Conservation (phyloP, 805 yeast genomes). For the Kurtzmaniella fragi region DNA sequence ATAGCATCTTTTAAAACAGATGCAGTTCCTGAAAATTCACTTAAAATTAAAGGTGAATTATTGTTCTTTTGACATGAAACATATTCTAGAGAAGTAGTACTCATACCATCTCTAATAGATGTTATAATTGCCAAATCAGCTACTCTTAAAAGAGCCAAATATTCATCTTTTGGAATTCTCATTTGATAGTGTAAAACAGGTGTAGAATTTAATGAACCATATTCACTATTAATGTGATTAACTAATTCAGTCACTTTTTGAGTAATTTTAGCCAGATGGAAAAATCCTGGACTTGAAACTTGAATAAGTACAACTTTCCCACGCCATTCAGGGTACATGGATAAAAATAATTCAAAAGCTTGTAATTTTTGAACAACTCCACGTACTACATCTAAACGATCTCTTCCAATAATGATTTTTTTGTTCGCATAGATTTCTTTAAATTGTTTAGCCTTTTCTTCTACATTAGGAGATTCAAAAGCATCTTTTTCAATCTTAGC, state of each 20-base stretch:
- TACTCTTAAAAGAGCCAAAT: slow-evolving; percentile 77
- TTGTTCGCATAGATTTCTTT: slow-evolving; percentile 56
- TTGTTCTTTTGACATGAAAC: slow-evolving; percentile 79
- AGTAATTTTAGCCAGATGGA: slow-evolving; percentile 62
- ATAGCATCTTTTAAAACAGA: slow-evolving; percentile 67
- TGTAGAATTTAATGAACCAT: slow-evolving; percentile 73
- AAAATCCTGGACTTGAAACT: slow-evolving; percentile 76
- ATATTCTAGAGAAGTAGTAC: slow-evolving; percentile 89
- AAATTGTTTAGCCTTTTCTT: slow-evolving; percentile 61
- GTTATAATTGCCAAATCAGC: slow-evolving; percentile 91
- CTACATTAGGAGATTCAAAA: slow-evolving; percentile 40
- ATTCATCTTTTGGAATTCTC: slow-evolving; percentile 83
- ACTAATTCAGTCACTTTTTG: slow-evolving; percentile 80
- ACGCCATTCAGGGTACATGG: slow-evolving; percentile 90
- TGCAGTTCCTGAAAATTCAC: slow-evolving; percentile 91
- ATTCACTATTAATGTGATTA: slow-evolving; percentile 75
- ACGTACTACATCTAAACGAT: slow-evolving; percentile 83
- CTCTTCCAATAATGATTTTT: slow-evolving; percentile 89
- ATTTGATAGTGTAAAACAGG: slow-evolving; percentile 93
- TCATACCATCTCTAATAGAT: slow-evolving; percentile 92
- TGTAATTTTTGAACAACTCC: slow-evolving; percentile 92
- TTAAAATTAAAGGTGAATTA: slow-evolving; percentile 72
- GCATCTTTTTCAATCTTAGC: slow-evolving; percentile 61
- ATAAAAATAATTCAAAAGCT: slow-evolving; percentile 84
- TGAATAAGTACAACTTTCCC: slow-evolving; percentile 84